Percentiles rank a stretch among this genome's conserved stretches.
phyloP scores from a whole-genome alignment of 2,329 filamentous ascomycete genomes.

The Calonectria ilicicola region DNA sequence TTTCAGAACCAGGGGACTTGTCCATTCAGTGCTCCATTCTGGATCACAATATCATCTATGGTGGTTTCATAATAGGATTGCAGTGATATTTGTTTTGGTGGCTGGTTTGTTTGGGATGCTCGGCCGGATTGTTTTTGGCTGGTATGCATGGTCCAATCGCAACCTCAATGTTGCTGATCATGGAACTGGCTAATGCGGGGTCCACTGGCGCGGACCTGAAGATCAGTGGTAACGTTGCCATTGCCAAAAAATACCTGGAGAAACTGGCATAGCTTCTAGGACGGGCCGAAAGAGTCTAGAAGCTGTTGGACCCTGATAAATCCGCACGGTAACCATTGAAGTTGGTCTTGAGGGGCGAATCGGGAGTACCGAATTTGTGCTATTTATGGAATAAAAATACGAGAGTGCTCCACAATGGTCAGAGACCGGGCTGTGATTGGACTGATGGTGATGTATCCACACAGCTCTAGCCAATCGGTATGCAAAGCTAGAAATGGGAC shows the following conservation, averaged over 20 bases:
- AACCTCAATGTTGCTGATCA: background rate
- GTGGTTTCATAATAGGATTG: background rate
- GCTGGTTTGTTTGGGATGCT: background rate
- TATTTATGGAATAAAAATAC: slow-evolving; percentile 3
- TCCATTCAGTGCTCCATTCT: background rate
- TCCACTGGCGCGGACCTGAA: background rate
- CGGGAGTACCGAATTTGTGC: background rate
- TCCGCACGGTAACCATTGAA: background rate
- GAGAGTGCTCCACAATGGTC: background rate
- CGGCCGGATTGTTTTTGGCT: background rate
- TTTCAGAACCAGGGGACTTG: too few relatives aligned
- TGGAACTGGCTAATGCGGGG: background rate
- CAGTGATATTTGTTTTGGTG: background rate
- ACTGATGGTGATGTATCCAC: background rate
- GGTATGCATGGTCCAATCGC: background rate
- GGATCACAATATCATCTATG: background rate
- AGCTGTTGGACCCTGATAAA: background rate
- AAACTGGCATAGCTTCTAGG: background rate
- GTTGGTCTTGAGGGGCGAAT: background rate
- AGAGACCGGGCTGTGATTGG: background rate
- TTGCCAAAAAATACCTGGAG: background rate
- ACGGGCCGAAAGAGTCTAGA: background rate
- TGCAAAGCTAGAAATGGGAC: background rate
- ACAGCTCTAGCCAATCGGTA: background rate
- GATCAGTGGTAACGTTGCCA: background rate